These are phyloP conservation scores for Metschnikowia similis DNA, from an alignment of 805 yeast genomes.

Conservation along the genomic window DNA sequence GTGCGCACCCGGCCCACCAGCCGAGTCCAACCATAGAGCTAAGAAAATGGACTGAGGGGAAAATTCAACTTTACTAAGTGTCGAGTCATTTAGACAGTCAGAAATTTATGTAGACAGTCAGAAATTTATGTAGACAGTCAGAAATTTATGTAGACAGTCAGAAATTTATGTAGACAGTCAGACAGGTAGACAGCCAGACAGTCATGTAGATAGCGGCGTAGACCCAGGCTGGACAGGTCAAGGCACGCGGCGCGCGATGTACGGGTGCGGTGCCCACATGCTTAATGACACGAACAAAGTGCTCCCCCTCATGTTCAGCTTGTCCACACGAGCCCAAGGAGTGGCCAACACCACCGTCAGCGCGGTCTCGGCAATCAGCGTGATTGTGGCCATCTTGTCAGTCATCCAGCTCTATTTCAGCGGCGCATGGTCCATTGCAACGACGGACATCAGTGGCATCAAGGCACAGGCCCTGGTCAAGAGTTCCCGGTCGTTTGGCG, in stretches of 20 bases:
- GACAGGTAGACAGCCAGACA: too few species aligned
- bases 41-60: too few species aligned
- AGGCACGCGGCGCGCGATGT: not conserved
- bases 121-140: too few species aligned
- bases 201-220: too few species aligned
- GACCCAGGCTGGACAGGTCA: too few species aligned
- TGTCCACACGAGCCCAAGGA: constrained; percentile 39
- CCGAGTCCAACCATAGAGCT: too few species aligned
- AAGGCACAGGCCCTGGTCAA: constrained; percentile 41
- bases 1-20: too few species aligned
- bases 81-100: too few species aligned
- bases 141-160: too few species aligned
- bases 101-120: too few species aligned
- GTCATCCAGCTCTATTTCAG: constrained; percentile 43
- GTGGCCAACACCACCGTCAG: constrained; percentile 53
- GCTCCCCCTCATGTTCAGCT: constrained; percentile 27
- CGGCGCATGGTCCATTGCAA: constrained; percentile 42
- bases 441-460: constrained; percentile 35
- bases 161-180: too few species aligned
- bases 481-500: constrained; percentile 63
- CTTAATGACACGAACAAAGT: not conserved
- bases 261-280: not conserved
- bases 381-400: constrained; percentile 45
- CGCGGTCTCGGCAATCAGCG: constrained; percentile 44
- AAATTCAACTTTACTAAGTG: too few species aligned